Base-by-base conservation (phyloP, 179 eudicot genomes). In the Sideroxylon spinosum region DNA sequence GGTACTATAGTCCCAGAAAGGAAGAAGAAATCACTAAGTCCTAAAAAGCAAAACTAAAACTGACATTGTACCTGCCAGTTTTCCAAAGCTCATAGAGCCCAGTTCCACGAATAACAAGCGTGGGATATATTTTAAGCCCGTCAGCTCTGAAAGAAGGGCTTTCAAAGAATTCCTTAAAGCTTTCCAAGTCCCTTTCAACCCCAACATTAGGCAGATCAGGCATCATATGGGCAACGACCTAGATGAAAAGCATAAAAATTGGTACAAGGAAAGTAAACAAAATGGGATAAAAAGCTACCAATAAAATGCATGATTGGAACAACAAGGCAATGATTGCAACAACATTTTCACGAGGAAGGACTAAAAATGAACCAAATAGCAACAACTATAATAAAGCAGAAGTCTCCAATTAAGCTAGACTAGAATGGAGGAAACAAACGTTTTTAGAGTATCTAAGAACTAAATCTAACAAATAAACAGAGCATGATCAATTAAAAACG, bases 151-250 rank as follows among this genome's bases (percentile, higher is more conserved):
- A 95, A 69, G 86, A 80, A 83, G 99, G 99, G 82, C 95, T 95
- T 82, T 93, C 99, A 79, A 95, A 95, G 86, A 95, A 95, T 81
- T 95, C 99, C 87, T 91, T 93, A 77, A 95, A 95, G 82, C 99
- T 93, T 78, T 95, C 99, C 86, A 95, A 76, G 87, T 95, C 99
- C 77, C 99, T 90, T 76, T 95, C 99, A 77, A 95, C 95, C 28
- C 99, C 99, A 77, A 95, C 99, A 79, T 95, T 93, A 79, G 99
- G 99, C 84, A 95, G 98, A 90, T 95, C 99, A 37, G 99, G 99
- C 99, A 95, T 95, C 99, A 95, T 95, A 87, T 95, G 99, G 75
- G 99, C 98, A 86, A 95, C 99, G 70, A 95, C 98, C 99, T 95
- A 81, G 48, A 80, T 84, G 29, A 78, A 78, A 79, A 65, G 23